Conservation (phyloP, 352 stramenopile genomes). For the Globisporangium acanthophoron region DNA sequence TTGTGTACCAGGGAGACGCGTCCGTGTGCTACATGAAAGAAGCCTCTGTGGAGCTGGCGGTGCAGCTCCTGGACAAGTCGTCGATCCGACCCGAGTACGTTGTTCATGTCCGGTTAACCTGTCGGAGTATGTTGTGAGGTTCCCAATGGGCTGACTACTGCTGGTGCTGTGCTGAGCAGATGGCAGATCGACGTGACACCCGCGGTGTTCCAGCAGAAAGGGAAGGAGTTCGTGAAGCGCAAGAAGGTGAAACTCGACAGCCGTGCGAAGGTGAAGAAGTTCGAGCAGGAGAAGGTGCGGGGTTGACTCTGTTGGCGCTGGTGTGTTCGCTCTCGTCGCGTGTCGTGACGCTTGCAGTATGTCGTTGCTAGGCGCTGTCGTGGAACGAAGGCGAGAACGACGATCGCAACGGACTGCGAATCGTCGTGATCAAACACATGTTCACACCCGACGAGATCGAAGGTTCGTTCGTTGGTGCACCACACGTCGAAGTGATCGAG, state of each 20-base stretch:
- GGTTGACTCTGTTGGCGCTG: neutral
- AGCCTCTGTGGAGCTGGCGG: constrained; percentile 92
- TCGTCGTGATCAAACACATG: constrained; percentile 96
- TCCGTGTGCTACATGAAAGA: constrained; percentile 95
- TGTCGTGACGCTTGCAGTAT: neutral
- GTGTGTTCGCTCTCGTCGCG: neutral
- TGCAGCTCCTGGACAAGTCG: constrained; percentile 92
- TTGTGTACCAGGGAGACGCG: constrained; percentile 77
- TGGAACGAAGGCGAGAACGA: constrained; percentile 94
- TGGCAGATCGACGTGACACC: constrained; percentile 72
- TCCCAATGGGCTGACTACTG: neutral
- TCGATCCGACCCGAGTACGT: constrained; percentile 73
- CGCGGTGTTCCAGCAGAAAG: constrained; percentile 90
- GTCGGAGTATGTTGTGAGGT: neutral
- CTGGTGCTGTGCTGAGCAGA: constrained; percentile 15
- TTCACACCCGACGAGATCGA: constrained; percentile 89
- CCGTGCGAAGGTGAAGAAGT: constrained; percentile 81
- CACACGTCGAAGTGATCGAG: neutral
- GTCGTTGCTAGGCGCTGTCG: constrained; percentile 79
- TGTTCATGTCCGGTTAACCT: neutral
- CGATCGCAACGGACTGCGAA: constrained; percentile 89
- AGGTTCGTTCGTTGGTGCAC: constrained; percentile 16
- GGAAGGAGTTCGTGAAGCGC: constrained; percentile 61
- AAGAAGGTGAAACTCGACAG: constrained; percentile 83
- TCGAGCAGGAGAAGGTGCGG: constrained; percentile 81